Base-by-base conservation (phyloP, 805 yeast genomes). In the Ogataea allantospora region DNA sequence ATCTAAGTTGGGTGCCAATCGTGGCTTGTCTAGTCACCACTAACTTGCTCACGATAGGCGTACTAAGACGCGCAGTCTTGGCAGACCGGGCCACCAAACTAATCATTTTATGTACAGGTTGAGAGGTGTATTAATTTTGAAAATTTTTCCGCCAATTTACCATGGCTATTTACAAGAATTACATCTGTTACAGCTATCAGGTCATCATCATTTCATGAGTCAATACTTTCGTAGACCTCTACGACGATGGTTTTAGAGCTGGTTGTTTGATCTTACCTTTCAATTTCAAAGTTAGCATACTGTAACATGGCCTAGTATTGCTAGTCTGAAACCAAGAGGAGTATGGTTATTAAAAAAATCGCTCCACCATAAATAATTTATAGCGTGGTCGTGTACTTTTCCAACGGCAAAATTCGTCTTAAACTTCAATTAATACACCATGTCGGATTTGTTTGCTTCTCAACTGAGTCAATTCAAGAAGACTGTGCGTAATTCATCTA, bases 171-270 rank as follows among this genome's bases (percentile, higher is more conserved):
- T 28, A 20, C 22, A n/a, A 13, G 7, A 21, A 21, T 21, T 21
- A 27, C 17, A 13, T 51, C 70, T 84, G 87, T 84, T 61, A 78
- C 91, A 84, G 71, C 63, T 81, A 67, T 70, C 79, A 86, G 95
- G 95, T 86, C 95, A 86, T 86, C 95, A 83, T 89, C 85, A 73
- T 80, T 82, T 86, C 95, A 86, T 86, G 95, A 88, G 77, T 81
- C 83, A 52, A 53, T 58, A 55, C 64, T 30, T 22, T 67, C 71
- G 82, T 87, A 88, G 81, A 83, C 95, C 95, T 87, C 88, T 63
- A 82, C 86, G 78, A 89, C 95, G 88, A 88, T 88, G 96, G 96
- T 88, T 88, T 88, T 88, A 86, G 83, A 81, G 87, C 78, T 80
- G 93, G 23, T 51, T 24, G 26, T 20, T 33, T 28, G 27, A 23